Evolutionary conservation across 768 basidiomycete genomes (phyloP), one percentile per base, ranked within the genome.

Genomic region (Lactarius pseudohatsudake): DNA sequence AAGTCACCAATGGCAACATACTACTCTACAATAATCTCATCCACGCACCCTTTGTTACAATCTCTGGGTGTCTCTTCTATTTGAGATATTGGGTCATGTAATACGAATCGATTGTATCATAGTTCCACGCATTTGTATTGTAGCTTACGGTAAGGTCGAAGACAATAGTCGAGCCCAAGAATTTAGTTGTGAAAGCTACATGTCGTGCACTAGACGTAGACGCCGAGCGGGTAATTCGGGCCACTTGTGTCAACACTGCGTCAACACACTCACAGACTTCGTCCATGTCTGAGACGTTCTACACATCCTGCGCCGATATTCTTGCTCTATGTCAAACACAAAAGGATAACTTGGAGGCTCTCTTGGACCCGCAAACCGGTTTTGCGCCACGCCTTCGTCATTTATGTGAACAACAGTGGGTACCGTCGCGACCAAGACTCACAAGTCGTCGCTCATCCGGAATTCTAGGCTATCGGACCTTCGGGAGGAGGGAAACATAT

Each of bases 251-350:
- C 30, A 45, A 28, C 28, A 30, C 30, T 30, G 32, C 6, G 32
- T 32, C 32, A 32, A 26, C 50, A 26, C 22, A 15, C 50, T 4
- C 47, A 15, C 8, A 11, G 18, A 22, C 50, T 26, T 15, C 55
- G 15, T 56, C 54, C n/a, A 85, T 85, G 84, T 72, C 82, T 22
- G 81, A 85, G 20, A 74, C 79, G 9, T 80, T 91, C 13, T 91
- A 86, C 71, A 79, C 79, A n/a, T 81, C 85, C 10, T 90, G 83
- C 71, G 90, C 90, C 3, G 84, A 90, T 66, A 87, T 89, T 18
- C 82, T 91, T 11, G 77, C 83, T 0, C 71, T 85, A 43, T 85
- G 82, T 67, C 88, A 90, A 76, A 76, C 83, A 9, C 63, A 71
- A 69, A 79, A 80, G 63, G 78, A 81, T 59, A 87, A 91, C 74